Evolutionary conservation across 495 filamentous ascomycete species (phyloP), one percentile per base, ranked within the genome.

Genomic region (Aspergillus campestris): DNA sequence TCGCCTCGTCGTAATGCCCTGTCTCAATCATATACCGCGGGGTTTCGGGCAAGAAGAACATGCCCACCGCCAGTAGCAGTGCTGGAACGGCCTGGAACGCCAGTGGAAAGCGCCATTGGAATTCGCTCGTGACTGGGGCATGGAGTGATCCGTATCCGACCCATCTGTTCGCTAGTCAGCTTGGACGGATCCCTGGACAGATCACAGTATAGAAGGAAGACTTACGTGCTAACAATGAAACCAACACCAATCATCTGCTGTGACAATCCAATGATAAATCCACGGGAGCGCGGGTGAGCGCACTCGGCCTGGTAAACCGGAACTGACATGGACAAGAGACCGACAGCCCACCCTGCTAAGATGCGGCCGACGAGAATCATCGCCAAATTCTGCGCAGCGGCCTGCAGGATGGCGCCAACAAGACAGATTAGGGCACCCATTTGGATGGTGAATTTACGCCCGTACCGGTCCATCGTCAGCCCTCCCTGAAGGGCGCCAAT

Each of bases 301-400:
- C 71, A 71, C 52, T 79, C 75, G 3, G 76, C 72, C 10, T 79
- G 60, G 55, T 78, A 80, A 15, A 82, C 75, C 7, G 77, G 79
- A 38, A 80, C 75, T 37, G 77, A 69, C 67, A 76, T 79, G 31
- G 63, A 71, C 55, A 78, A 67, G 30, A 78, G 63, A 37, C 78
- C 80, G 41, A 83, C 73, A 18, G 78, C 81, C 62, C 76, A 73
- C 10, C 81, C 79, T 2, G 77, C 71, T 5, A 83, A 61, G 40
- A 83, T 79, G 31, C 81, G 76, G 6, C 81, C 81, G 34, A 77
- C 64, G 9, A 82, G 67, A 49, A 83, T 77, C 70, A 79, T 77
- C 0, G 71, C 65, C 39, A 81, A 53, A 44, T 79, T 72, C 12
- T 57, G 50, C 40, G 73, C 65, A 29, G 73, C 64, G 9, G 76